Percentiles rank a stretch among this genome's conserved stretches.
Conservation (phyloP, 2,329 filamentous ascomycete genomes). For the Calonectria ilicicola region DNA sequence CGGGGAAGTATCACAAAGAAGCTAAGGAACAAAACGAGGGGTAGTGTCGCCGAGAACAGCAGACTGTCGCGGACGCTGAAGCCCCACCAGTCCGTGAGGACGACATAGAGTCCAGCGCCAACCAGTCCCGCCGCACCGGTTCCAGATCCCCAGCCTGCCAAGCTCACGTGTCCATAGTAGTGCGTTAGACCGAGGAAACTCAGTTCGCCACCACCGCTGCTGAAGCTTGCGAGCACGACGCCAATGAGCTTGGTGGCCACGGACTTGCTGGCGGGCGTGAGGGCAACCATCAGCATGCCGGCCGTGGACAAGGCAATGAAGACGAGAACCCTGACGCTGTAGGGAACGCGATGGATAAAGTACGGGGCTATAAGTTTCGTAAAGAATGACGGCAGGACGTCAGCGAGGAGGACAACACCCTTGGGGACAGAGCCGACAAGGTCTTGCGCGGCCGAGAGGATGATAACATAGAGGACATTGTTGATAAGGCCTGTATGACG, state of each 20-base stretch:
- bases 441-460: conserved; percentile 94
- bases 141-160: conserved; percentile 93
- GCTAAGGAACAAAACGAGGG: conserved; percentile 83
- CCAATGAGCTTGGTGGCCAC: conserved; percentile 84
- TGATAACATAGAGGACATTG: conserved; percentile 97
- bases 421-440: conserved; percentile 94
- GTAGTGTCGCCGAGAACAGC: conserved; percentile 82
- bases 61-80: conserved; percentile 81
- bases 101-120: conserved; percentile 88
- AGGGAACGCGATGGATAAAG: conserved; percentile 90
- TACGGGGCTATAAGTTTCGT: conserved; percentile 92
- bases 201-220: conserved; percentile 88
- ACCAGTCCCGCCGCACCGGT: conserved; percentile 90
- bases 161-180: conserved; percentile 88
- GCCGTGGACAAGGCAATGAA: conserved; percentile 81
- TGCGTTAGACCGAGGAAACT: conserved; percentile 93
- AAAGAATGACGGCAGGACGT: conserved; percentile 89
- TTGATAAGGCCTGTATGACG: conserved; percentile 73
- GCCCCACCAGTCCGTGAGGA: conserved; percentile 84
- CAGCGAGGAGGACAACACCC: conserved; percentile 90
- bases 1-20: conserved; percentile 87
- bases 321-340: conserved; percentile 77
- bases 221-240: conserved; percentile 86
- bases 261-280: conserved; percentile 75
- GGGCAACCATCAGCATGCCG: conserved; percentile 90